Conservation (phyloP, 345 rosid genomes). For the Fremontodendron californicum region DNA sequence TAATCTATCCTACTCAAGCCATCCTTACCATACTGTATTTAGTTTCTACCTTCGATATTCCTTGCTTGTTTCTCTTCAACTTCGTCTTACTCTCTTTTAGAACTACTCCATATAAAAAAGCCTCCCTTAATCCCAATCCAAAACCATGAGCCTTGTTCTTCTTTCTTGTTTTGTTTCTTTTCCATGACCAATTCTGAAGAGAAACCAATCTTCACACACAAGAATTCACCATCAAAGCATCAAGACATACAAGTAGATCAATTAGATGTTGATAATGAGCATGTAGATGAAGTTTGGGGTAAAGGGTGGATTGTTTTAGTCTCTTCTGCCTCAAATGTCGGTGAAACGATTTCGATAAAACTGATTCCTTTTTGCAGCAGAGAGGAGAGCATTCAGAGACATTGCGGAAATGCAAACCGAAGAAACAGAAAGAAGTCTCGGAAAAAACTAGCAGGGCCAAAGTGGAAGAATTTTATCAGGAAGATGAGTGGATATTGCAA, state of each 20-base stretch:
- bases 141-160: neutral
- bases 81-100: neutral
- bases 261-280: neutral
- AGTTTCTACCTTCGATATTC: neutral
- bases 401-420: slow-evolving; percentile 35
- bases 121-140: neutral
- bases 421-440: slow-evolving; percentile 36
- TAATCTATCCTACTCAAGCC: neutral
- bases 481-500: slow-evolving; percentile 30
- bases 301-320: slow-evolving; percentile 29
- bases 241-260: neutral
- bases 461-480: slow-evolving; percentile 33
- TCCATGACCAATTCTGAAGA: neutral
- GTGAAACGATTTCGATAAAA: neutral
- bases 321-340: slow-evolving; percentile 31
- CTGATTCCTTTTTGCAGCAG: slow-evolving; percentile 8
- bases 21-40: neutral
- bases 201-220: neutral
- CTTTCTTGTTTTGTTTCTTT: neutral
- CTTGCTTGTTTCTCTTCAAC: neutral
- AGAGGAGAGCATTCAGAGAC: slow-evolving; percentile 14
- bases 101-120: neutral
- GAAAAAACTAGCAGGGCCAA: slow-evolving; percentile 50
- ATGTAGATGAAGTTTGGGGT: neutral
- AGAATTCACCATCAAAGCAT: neutral